Evolutionary conservation across 1,284 basidiomycete genomes (phyloP).

Genomic region (Microbotryum scabiosae): DNA sequence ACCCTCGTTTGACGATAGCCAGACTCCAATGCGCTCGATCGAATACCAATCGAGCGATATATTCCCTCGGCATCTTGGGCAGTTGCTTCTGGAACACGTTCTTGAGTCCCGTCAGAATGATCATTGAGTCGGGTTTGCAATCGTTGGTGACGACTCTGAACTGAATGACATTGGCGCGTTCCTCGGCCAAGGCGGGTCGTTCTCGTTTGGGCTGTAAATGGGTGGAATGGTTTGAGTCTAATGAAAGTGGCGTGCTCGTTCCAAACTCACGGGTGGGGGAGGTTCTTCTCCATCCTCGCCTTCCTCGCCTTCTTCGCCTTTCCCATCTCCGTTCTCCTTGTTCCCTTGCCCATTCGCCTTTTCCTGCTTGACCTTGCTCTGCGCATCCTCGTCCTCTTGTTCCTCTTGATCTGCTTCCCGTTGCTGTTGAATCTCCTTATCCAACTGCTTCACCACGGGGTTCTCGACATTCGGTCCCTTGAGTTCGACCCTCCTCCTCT

Average conservation of each 20-base stretch:
- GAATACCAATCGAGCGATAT: conserved; percentile 91
- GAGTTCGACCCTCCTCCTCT: conserved; percentile 22
- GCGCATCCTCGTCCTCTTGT: neutral
- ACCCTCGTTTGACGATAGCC: conserved; percentile 90
- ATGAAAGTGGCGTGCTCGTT: too few species aligned
- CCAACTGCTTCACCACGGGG: neutral
- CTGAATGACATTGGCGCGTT: conserved; percentile 73
- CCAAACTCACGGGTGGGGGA: neutral
- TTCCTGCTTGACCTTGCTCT: neutral
- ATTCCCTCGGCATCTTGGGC: conserved; percentile 98
- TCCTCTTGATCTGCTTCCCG: neutral
- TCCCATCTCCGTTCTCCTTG: neutral
- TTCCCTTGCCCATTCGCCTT: neutral
- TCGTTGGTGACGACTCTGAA: conserved; percentile 83
- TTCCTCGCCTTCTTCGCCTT: neutral
- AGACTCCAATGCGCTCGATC: conserved; percentile 85
- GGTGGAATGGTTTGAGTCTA: neutral
- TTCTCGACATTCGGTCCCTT: conserved; percentile 13
- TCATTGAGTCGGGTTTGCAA: conserved; percentile 53
- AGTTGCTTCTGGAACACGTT: conserved; percentile 95
- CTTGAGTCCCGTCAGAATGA: conserved; percentile 88
- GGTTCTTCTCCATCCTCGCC: neutral
- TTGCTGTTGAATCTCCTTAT: neutral
- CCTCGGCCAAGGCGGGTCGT: conserved; percentile 69
- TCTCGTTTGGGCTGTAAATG: conserved; percentile 26